Base-by-base conservation (phyloP, 2,329 filamentous ascomycete genomes). In the Nothomitra cinnamomea region DNA sequence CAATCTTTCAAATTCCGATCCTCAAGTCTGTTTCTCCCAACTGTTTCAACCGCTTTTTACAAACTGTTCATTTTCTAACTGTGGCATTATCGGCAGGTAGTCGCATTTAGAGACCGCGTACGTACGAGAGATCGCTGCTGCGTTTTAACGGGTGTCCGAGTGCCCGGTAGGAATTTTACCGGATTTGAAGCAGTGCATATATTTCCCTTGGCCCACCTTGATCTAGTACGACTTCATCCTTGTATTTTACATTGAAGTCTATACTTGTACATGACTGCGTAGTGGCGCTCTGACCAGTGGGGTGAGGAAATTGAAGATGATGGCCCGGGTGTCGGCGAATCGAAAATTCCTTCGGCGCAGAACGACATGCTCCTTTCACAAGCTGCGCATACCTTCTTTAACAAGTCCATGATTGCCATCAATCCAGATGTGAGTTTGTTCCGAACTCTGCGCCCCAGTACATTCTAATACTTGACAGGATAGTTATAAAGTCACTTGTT, bases 1-100 rank as follows among this genome's bases (percentile, higher is more conserved):
- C 17, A 32, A 17, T n/a, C 47, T 51, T n/a, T 51, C 24, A 51
- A 51, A 51, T 38, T 24, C 47, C 3, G 47, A 51, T 38, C 47
- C 47, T n/a, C 24, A 24, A 2, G 47, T 51, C 24, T 25, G 47
- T n/a, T 25, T 51, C 6, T 45, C n/a, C n/a, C n/a, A 22, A 45
- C 25, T 22, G 25, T 22, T 45, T 45, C 15, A 45, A 45, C 41
- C 40, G n/a, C n/a, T 42, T 42, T 42, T 45, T 22, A 22, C 21
- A 45, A 45, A 45, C 25, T 45, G 41, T 17, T 45, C 7, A 45
- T 45, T 22, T 22, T 45, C 25, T n/a, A 45, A 45, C 17, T 45
- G 41, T 45, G 15, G 41, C 41, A n/a, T 22, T 17, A 22, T 45
- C 41, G 25, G 25, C 15, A 45, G 41, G 25, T 45, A 45, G 6